Conservation (phyloP, 768 basidiomycete genomes). For the Gelatoporia subvermispora region DNA sequence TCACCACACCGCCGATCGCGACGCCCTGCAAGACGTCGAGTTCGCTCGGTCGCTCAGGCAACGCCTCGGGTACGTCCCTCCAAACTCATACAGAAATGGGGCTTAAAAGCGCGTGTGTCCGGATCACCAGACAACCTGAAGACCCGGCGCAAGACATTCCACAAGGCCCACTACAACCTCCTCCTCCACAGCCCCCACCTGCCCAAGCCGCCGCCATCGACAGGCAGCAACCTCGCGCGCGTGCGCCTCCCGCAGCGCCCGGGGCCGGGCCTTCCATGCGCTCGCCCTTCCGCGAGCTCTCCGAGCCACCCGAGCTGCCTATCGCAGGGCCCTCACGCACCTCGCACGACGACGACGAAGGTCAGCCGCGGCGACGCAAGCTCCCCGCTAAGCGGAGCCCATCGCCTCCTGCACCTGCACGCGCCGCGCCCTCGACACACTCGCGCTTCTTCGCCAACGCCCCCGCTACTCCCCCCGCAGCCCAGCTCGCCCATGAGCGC, state of each 20-base stretch:
- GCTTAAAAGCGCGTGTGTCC: neutral
- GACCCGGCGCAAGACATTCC: conserved; percentile 5
- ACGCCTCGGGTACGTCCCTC: conserved; percentile 59
- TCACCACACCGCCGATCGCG: conserved; percentile 59
- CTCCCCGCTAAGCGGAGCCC: conserved; percentile 14
- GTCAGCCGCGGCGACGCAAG: conserved; percentile 19
- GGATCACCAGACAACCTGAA: neutral
- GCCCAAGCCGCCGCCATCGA: conserved; percentile 4
- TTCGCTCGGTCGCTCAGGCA: conserved; percentile 58
- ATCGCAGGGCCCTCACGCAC: conserved; percentile 16
- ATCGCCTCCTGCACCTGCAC: conserved; percentile 16
- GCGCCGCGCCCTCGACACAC: conserved; percentile 1
- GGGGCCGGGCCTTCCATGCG: conserved; percentile 1
- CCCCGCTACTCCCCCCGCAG: conserved; percentile 14
- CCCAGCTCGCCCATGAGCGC: conserved; percentile 28
- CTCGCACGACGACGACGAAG: conserved; percentile 19
- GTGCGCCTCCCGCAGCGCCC: conserved; percentile 9
- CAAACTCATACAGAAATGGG: neutral
- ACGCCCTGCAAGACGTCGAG: conserved; percentile 47
- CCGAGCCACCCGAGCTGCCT: conserved; percentile 7
- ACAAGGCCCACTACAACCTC: neutral
- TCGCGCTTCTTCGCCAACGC: conserved; percentile 15
- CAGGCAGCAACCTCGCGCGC: conserved; percentile 2
- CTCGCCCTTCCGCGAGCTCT: conserved; percentile 19
- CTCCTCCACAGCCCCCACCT: conserved; percentile 1